A percentile compares a stretch with the other conserved stretches of the same genome.
Conservation (phyloP, 2,329 filamentous ascomycete genomes). For the Lizonia empirigonia region DNA sequence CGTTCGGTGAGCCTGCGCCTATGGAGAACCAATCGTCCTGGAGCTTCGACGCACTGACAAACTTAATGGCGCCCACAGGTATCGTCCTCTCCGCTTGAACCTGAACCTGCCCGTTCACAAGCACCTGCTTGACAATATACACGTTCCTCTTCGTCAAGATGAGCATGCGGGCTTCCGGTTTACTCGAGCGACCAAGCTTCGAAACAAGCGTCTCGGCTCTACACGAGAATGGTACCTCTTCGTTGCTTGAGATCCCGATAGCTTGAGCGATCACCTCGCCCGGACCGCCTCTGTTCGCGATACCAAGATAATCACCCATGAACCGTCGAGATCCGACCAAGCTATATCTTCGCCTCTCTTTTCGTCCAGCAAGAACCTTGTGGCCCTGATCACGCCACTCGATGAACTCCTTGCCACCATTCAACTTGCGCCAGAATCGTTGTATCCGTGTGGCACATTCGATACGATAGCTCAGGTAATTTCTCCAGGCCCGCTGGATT, state of each 20-base stretch:
- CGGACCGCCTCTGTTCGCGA: slow-evolving; percentile 78
- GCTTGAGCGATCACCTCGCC: slow-evolving; percentile 80
- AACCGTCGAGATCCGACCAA: slow-evolving; percentile 89
- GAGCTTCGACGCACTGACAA: slow-evolving; percentile 76
- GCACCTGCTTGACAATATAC: slow-evolving; percentile 83
- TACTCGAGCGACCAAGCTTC: slow-evolving; percentile 96
- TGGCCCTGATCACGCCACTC: slow-evolving; percentile 89
- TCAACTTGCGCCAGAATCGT: slow-evolving; percentile 92
- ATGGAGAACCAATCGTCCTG: slow-evolving; percentile 98
- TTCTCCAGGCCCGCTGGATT: slow-evolving; percentile 96
- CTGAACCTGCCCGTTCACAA: slow-evolving; percentile 80
- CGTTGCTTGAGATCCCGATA: slow-evolving; percentile 72
- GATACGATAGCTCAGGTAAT: slow-evolving; percentile 88
- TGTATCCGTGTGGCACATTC: slow-evolving; percentile 95
- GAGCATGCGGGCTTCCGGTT: slow-evolving; percentile 83
- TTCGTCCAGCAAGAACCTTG: slow-evolving; percentile 77
- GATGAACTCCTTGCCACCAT: slow-evolving; percentile 85
- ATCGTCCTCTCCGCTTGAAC: slow-evolving; percentile 83
- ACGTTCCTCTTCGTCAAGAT: slow-evolving; percentile 85
- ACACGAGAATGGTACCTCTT: slow-evolving; percentile 85
- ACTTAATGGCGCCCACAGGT: slow-evolving; percentile 86
- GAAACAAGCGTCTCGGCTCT: slow-evolving; percentile 87
- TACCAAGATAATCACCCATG: slow-evolving; percentile 90
- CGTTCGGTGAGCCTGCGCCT: slow-evolving; percentile 85
- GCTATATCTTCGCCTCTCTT: slow-evolving; percentile 90